Evolutionary conservation across 164 flowering plant genomes (phyloP).

Genomic region (Stephania cephalantha): DNA sequence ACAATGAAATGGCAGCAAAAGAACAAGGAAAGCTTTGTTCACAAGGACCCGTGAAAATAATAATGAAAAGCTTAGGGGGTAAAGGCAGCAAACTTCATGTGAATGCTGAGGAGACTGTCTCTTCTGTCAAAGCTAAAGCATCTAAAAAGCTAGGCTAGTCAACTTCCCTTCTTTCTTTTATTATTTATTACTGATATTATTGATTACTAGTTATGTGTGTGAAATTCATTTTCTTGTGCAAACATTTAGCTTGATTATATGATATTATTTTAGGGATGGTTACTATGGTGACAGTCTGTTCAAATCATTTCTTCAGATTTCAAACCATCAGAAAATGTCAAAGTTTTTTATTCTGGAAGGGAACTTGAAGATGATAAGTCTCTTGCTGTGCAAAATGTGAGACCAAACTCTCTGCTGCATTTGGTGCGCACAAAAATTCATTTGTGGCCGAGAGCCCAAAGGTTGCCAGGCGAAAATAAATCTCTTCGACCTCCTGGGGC

Average conservation of each 20-base stretch:
- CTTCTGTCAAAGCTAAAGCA: conserved; percentile 74
- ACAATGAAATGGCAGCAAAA: conserved; percentile 77
- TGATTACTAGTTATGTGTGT: not conserved
- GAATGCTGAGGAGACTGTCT: conserved; percentile 67
- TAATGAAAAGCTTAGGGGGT: conserved; percentile 92
- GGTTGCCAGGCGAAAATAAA: conserved; percentile 85
- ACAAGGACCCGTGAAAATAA: conserved; percentile 78
- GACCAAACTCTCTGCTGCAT: conserved; percentile 87
- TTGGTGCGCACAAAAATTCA: conserved; percentile 84
- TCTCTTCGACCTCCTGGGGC: conserved; percentile 99
- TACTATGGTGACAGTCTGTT: not conserved
- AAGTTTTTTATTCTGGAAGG: conserved; percentile 65
- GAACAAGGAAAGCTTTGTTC: conserved; percentile 68
- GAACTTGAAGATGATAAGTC: conserved; percentile 76
- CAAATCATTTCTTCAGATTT: conserved; percentile 48
- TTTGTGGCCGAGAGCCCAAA: conserved; percentile 80
- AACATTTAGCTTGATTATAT: not conserved
- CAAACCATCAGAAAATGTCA: conserved; percentile 66
- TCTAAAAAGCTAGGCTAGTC: conserved; percentile 81
- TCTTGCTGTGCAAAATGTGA: conserved; percentile 71
- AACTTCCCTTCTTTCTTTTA: not conserved
- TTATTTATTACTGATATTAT: not conserved
- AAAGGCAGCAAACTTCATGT: conserved; percentile 90
- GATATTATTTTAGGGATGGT: not conserved
- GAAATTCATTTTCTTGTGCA: not conserved